phyloP scores from a whole-genome alignment of 495 filamentous ascomycete genomes.

The Talaromyces thailandensis region DNA sequence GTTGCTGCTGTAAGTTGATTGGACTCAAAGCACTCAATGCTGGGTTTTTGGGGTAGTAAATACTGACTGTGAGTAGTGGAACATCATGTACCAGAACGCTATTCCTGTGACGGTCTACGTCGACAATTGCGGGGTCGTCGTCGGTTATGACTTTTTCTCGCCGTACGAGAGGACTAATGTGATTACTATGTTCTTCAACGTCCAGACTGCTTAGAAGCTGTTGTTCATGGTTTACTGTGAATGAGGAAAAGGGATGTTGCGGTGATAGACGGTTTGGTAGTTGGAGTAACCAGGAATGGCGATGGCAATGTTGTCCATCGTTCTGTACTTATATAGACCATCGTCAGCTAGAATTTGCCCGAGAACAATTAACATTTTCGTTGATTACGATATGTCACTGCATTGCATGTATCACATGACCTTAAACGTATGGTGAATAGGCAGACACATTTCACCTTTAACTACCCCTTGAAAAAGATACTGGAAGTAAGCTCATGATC shows the following conservation, averaged over 20 bases:
- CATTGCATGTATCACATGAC: background rate
- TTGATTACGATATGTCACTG: background rate
- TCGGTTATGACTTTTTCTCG: conserved; percentile 22
- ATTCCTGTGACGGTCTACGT: conserved; percentile 20
- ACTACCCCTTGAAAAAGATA: no score
- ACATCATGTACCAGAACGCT: conserved; percentile 15
- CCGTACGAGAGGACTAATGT: conserved; percentile 17
- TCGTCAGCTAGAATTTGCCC: background rate
- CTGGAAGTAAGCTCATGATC: background rate
- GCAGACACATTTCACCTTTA: background rate
- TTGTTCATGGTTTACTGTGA: background rate
- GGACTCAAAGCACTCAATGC: no score
- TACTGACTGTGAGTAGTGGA: conserved; percentile 11
- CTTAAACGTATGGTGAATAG: background rate
- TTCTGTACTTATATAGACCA: background rate
- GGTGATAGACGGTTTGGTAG: background rate
- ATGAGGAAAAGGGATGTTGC: background rate
- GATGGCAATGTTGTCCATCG: background rate
- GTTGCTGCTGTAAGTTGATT: conserved; percentile 15
- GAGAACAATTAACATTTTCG: background rate
- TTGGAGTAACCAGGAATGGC: no score
- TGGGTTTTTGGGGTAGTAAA: background rate
- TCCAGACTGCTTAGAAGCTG: background rate
- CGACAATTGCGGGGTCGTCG: conserved; percentile 13
- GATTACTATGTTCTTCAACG: conserved; percentile 18